phyloP scores from a whole-genome alignment of 768 basidiomycete species.

The Phylloporus rhodoxanthus region DNA sequence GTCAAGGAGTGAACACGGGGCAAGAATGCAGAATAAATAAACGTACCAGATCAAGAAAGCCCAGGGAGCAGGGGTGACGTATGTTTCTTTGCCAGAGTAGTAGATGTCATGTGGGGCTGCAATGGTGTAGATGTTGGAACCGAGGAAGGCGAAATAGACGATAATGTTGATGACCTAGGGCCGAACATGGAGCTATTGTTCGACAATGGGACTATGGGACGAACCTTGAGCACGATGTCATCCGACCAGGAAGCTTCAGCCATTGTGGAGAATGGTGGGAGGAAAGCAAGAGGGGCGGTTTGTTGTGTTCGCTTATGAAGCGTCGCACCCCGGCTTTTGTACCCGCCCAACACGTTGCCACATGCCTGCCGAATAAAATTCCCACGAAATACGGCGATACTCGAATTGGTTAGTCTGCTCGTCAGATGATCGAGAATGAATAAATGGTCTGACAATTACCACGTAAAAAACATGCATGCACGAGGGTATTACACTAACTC shows the following conservation, averaged over 20 bases:
- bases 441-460: conserved; percentile 16
- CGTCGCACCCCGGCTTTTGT: conserved; percentile 27
- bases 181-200: neutral
- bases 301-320: conserved; percentile 4
- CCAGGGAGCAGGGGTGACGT: conserved; percentile 91
- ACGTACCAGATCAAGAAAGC: conserved; percentile 84
- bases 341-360: conserved; percentile 7
- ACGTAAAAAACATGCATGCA: conserved; percentile 18
- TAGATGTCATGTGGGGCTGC: conserved; percentile 70
- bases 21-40: neutral
- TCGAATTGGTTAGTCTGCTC: no score
- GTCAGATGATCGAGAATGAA: conserved; percentile 1
- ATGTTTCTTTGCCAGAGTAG: conserved; percentile 75
- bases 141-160: conserved; percentile 82
- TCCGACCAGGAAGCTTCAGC: conserved; percentile 63
- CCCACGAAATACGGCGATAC: neutral
- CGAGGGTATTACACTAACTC: conserved; percentile 30
- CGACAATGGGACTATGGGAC: neutral
- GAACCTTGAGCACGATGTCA: conserved; percentile 74
- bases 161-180: conserved; percentile 68
- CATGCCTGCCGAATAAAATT: conserved; percentile 16
- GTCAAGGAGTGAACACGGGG: conserved; percentile 12
- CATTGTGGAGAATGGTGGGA: conserved; percentile 34
- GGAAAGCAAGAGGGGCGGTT: conserved; percentile 16
- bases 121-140: conserved; percentile 83